These are phyloP conservation scores for Sarocladium oryzae DNA, from an alignment of 2,329 filamentous ascomycete species.

Conservation along the genomic window DNA sequence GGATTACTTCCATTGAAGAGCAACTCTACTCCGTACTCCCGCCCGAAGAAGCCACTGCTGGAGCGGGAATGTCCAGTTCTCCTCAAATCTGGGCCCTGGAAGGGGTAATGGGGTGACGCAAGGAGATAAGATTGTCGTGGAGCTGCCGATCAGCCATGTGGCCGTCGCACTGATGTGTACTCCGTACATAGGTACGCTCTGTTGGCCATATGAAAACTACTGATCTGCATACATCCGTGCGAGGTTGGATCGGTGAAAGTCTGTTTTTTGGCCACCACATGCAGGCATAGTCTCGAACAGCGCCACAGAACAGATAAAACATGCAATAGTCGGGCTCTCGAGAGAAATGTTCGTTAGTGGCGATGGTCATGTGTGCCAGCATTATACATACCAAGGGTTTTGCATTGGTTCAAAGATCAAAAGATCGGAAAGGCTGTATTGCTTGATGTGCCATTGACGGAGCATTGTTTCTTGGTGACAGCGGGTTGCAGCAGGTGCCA, in stretches of 20 bases:
- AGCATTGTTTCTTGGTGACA: neutral
- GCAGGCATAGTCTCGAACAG: neutral
- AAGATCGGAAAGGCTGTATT: too few relatives aligned
- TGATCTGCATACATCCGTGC: neutral
- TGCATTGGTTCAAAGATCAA: too few relatives aligned
- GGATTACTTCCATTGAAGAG: too few relatives aligned
- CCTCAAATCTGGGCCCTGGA: neutral
- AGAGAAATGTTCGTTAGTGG: neutral
- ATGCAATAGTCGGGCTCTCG: neutral
- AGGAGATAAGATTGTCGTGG: neutral
- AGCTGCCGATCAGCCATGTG: neutral
- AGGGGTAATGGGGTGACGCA: neutral
- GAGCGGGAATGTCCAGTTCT: too few relatives aligned
- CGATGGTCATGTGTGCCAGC: too few relatives aligned
- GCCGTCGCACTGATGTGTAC: too few relatives aligned
- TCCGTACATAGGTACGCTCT: too few relatives aligned
- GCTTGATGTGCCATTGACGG: too few relatives aligned
- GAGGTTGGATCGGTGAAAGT: neutral
- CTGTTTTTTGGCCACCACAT: neutral
- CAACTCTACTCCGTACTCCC: too few relatives aligned
- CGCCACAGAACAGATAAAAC: neutral
- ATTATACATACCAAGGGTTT: too few relatives aligned
- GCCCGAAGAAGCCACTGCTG: too few relatives aligned
- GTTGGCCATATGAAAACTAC: too few relatives aligned
- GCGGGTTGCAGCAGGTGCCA: conserved; percentile 1